These are phyloP conservation scores for Eleusine indica DNA, from an alignment of 176 grass and related monocot genomes.

Conservation along the genomic window DNA sequence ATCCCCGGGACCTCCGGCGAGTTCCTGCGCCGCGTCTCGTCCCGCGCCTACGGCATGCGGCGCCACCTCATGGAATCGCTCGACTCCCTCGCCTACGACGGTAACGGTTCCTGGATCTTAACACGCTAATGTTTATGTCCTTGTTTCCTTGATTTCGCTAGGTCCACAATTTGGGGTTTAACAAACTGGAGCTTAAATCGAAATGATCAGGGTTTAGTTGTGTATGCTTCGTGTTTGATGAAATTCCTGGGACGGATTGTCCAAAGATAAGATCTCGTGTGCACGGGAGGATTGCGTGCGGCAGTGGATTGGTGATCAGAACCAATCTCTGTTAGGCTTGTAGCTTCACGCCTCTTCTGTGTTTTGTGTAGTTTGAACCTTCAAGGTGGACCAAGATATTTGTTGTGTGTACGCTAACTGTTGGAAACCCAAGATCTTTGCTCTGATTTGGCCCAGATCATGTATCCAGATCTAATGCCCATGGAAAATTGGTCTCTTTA, in stretches of 20 bases:
- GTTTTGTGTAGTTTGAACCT: neutral
- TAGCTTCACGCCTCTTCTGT: constrained; percentile 7
- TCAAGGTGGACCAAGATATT: neutral
- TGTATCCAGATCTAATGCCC: neutral
- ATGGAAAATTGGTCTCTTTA: neutral
- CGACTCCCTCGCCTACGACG: constrained; percentile 85
- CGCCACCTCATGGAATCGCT: constrained; percentile 83
- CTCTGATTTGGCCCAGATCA: neutral
- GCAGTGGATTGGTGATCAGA: neutral
- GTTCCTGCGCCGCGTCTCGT: constrained; percentile 86
- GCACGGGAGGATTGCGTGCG: constrained; percentile 12
- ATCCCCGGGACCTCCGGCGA: constrained; percentile 89
- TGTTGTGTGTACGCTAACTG: neutral
- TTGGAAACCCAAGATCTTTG: neutral
- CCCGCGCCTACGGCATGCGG: constrained; percentile 93
- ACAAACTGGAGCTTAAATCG: neutral
- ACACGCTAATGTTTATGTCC: neutral
- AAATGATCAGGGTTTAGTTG: neutral
- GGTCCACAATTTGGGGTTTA: neutral
- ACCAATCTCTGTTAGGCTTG: constrained; percentile 2
- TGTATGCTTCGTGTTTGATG: constrained; percentile 17
- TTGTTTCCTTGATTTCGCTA: neutral
- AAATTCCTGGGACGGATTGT: neutral
- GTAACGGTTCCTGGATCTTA: constrained; percentile 14
- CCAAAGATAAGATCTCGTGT: neutral